Conservation (phyloP, 352 stramenopile species). For the Phytophthora uliginosa region DNA sequence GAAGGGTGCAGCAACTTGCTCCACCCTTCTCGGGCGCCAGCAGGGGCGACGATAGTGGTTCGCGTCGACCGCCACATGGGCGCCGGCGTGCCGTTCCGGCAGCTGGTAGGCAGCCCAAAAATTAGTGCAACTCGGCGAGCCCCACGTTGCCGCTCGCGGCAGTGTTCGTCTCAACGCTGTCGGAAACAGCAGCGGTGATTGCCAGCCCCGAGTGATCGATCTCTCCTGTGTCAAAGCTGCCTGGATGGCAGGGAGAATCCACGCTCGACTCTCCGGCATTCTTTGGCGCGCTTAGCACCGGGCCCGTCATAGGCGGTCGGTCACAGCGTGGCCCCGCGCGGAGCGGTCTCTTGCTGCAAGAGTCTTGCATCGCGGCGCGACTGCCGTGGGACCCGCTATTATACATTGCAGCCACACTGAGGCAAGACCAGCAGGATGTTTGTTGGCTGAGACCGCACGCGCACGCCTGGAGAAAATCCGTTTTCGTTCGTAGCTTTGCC, state of each 20-base stretch:
- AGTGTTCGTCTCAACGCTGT: not conserved
- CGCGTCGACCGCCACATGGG: constrained; percentile 8
- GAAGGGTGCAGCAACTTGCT: too few relatives aligned
- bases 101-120: constrained; percentile 34
- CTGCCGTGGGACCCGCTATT: constrained; percentile 15
- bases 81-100: constrained; percentile 10
- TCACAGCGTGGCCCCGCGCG: not conserved
- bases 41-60: constrained; percentile 28
- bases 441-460: not conserved
- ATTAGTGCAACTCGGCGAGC: constrained; percentile 10
- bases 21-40: constrained; percentile 35
- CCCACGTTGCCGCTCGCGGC: not conserved
- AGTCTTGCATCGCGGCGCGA: constrained; percentile 18
- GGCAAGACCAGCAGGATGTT: constrained; percentile 6
- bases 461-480: constrained; percentile 16
- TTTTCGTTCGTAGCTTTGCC: constrained; percentile 22
- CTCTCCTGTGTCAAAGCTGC: constrained; percentile 20
- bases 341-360: too few relatives aligned
- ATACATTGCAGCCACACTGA: constrained; percentile 4
- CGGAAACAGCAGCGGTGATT: not conserved
- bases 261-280: not conserved
- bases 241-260: not conserved
- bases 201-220: constrained; percentile 5
- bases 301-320: not conserved
- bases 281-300: not conserved